Percentiles rank a stretch among this genome's conserved stretches.
phyloP scores from a whole-genome alignment of 495 filamentous ascomycete genomes.

The Penicillium crystallinum region DNA sequence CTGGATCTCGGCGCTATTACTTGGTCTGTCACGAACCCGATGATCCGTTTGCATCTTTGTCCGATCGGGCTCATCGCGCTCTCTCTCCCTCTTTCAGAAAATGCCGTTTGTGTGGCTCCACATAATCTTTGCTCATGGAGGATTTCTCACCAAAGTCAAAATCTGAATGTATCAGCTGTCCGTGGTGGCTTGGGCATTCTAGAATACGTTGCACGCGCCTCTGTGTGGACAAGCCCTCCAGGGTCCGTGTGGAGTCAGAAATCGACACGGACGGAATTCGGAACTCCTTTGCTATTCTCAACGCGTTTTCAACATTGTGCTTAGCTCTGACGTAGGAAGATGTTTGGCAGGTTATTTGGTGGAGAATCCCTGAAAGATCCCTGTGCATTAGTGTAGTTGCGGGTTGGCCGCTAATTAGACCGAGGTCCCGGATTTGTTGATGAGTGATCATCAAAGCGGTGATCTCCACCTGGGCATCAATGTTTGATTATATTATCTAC shows the following conservation, averaged over 20 bases:
- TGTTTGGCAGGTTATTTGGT: too few relatives aligned
- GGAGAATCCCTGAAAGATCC: too few relatives aligned
- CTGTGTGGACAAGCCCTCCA: not conserved
- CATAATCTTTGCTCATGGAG: too few relatives aligned
- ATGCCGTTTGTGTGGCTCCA: too few relatives aligned
- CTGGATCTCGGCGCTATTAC: conserved; percentile 2
- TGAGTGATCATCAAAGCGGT: not conserved
- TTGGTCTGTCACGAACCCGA: not conserved
- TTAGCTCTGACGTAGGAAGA: too few relatives aligned
- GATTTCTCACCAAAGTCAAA: not conserved
- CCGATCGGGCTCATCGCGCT: not conserved
- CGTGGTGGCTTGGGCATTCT: not conserved
- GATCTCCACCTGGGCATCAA: not conserved
- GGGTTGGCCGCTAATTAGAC: not conserved
- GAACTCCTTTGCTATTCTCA: too few relatives aligned
- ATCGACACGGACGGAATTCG: not conserved
- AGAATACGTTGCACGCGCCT: not conserved
- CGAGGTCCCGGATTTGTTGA: not conserved
- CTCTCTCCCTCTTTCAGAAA: too few relatives aligned
- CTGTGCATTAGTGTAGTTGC: not conserved
- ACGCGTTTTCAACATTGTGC: too few relatives aligned
- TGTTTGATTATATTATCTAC: not conserved
- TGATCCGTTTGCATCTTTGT: not conserved
- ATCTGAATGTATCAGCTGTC: not conserved
- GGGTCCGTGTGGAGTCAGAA: not conserved